Base-by-base conservation (phyloP, 352 stramenopile genomes). In the Thalassiosira hispida region DNA sequence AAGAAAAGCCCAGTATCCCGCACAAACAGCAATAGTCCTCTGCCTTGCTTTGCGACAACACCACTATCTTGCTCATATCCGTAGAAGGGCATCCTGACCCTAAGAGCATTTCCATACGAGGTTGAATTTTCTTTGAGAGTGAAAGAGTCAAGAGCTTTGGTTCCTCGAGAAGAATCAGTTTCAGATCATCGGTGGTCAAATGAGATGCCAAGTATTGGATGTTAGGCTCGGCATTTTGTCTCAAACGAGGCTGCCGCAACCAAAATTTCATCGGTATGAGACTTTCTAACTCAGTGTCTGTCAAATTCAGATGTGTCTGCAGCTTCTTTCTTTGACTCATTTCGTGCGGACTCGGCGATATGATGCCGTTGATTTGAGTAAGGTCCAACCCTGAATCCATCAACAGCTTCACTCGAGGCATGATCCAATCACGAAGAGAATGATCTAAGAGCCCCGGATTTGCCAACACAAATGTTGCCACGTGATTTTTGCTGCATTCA, bases 391-490 rank as follows among this genome's bases (percentile, higher is more conserved):
- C 61, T 53, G 18, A 29, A 55, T 62, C 14, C 7, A 44, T 23
- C 61, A 79, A 35, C 27, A 73, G 33, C n/a, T 42, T 23, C 27
- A 79, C 67, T 51, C 66, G 53, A 35, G 66, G 66, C 16, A 67
- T 67, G 40, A 75, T 59, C 40, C 25, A 29, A 33, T 67, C 18
- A 7, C 31, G 12, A 25, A 79, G 27, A 8, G 60, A 67, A 42
- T 72, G 46, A 51, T 79, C 47, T 53, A 72, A 66, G 11, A 79
- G 49, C 18, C 12, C 12, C 40, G 70, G 70, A 49, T 72, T 71
- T 33, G 25, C 49, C 0, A 33, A 22, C 12, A 66, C 38, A 53
- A 22, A 65, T n/a, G 20, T 33, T 23, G 35, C 33, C 18, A 71
- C n/a, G 20, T 59, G 22, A 16, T 47, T 33, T 29, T 61, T 72